These are phyloP conservation scores for Aristolochia contorta DNA, from an alignment of 164 flowering plant species.

Conservation along the genomic window DNA sequence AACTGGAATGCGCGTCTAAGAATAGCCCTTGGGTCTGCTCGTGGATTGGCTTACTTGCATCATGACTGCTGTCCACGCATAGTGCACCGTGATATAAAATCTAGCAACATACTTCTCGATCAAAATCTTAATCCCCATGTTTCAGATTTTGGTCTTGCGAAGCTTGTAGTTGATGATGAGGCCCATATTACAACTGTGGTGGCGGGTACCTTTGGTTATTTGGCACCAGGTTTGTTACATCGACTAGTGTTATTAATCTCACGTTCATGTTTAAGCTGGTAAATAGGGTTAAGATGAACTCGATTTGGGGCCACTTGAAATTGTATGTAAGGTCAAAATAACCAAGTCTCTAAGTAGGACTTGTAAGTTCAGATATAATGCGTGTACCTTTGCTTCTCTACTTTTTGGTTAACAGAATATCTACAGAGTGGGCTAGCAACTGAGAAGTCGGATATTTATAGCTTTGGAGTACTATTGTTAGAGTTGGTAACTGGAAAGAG, in stretches of 20 bases:
- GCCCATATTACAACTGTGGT: slow-evolving; percentile 93
- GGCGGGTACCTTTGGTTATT: slow-evolving; percentile 96
- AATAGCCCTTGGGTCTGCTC: slow-evolving; percentile 82
- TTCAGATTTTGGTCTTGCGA: slow-evolving; percentile 96
- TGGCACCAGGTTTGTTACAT: slow-evolving; percentile 66
- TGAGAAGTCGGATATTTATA: slow-evolving; percentile 86
- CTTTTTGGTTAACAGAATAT: slow-evolving; percentile 40
- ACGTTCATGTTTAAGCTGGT: too few species aligned
- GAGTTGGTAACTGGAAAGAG: slow-evolving; percentile 97
- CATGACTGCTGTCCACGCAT: slow-evolving; percentile 89
- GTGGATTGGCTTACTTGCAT: slow-evolving; percentile 86
- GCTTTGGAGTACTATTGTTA: slow-evolving; percentile 89
- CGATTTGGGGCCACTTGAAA: too few species aligned
- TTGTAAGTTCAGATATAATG: not conserved
- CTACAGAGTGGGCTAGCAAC: slow-evolving; percentile 91
- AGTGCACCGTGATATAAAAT: slow-evolving; percentile 85
- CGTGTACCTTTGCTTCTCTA: not conserved
- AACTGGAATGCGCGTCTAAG: slow-evolving; percentile 68
- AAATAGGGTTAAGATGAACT: too few species aligned
- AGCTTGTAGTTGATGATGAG: slow-evolving; percentile 84
- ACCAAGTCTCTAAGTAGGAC: too few species aligned
- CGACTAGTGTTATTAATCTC: too few species aligned
- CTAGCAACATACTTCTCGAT: slow-evolving; percentile 93
- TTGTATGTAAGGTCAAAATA: too few species aligned
- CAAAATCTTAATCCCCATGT: slow-evolving; percentile 84